Conservation (phyloP, 192 early-diverging fungal species). For the Chytriomyces sp. region DNA sequence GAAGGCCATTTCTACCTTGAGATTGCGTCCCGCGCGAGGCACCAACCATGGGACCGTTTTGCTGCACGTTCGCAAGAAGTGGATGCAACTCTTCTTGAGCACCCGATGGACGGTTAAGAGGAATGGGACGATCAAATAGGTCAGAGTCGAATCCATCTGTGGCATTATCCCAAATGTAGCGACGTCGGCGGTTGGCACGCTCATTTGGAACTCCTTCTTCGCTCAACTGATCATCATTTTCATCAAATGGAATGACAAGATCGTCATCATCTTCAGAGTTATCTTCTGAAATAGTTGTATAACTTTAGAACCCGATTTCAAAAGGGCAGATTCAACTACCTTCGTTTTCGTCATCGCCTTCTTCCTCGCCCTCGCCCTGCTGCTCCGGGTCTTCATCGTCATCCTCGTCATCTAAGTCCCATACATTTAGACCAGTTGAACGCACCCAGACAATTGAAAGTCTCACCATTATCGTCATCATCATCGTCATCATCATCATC, state of each 20-base stretch:
- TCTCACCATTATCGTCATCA: slow-evolving; percentile 42
- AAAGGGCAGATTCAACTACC: slow-evolving; percentile 17
- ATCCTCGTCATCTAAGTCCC: slow-evolving; percentile 49
- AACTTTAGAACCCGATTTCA: no score
- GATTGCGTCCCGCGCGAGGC: neutral
- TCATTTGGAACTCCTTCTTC: slow-evolving; percentile 29
- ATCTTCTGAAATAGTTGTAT: slow-evolving; percentile 45
- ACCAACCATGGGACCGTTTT: neutral
- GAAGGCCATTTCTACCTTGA: neutral
- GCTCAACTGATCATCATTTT: slow-evolving; percentile 29
- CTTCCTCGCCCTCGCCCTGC: slow-evolving; percentile 45
- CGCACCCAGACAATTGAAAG: neutral
- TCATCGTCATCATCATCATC: slow-evolving; percentile 47
- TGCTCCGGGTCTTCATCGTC: slow-evolving; percentile 62
- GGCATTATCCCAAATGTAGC: slow-evolving; percentile 26
- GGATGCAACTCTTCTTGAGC: slow-evolving; percentile 28
- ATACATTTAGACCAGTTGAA: no score
- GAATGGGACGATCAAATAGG: slow-evolving; percentile 25
- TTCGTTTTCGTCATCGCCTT: slow-evolving; percentile 58
- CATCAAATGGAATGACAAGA: slow-evolving; percentile 42
- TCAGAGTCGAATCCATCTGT: slow-evolving; percentile 28
- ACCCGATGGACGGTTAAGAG: slow-evolving; percentile 23
- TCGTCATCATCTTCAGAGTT: slow-evolving; percentile 56
- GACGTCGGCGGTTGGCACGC: slow-evolving; percentile 9
- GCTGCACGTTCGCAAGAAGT: slow-evolving; percentile 15